Evolutionary conservation across 1,284 basidiomycete species (phyloP), one percentile per base, ranked within the genome.

Genomic region (Calocybe gambosa): DNA sequence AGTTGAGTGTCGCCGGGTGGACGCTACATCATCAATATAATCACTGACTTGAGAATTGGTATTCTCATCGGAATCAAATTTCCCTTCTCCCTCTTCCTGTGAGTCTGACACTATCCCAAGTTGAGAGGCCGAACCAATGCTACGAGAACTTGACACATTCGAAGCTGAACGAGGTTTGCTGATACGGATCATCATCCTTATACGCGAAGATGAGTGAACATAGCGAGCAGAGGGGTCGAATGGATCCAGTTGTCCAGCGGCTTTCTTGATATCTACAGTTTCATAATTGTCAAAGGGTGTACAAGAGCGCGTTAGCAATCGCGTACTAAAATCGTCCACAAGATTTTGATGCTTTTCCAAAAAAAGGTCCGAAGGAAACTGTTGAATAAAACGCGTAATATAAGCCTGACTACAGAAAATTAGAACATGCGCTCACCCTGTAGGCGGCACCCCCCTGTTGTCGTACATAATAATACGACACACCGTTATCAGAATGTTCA

Each of bases 211-310:
- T n/a, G 78, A 77, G 54, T 86, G 80, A 4, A 89, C 69, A 50
- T 77, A 71, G 15, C 59, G 50, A 1, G 75, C 75, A 20, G 73
- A 70, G n/a, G 84, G 83, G 56, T 86, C 75, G 58, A 89, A 88
- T 0, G 61, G 57, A 0, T 60, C 61, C 20, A 83, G 63, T 5
- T 58, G 51, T 15, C 73, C 74, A 3, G 55, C 57, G 33, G 50
- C 57, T 55, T 77, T 73, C 51, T 65, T 70, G 36, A 54, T 61
- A 50, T 70, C 80, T 82, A 46, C 12, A 34, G 21, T 28, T 8
- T 18, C n/a, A 40, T 25, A 38, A n/a, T 43, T 49, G 23, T 38
- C 33, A 48, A 41, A 21, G 19, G 42, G 50, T 15, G 33, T 44
- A 25, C 42, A n/a, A 20, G 19, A 28, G n/a, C 45, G 43, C 28